Conservation (phyloP, 768 basidiomycete species). For the Lactifluus subvellereus region DNA sequence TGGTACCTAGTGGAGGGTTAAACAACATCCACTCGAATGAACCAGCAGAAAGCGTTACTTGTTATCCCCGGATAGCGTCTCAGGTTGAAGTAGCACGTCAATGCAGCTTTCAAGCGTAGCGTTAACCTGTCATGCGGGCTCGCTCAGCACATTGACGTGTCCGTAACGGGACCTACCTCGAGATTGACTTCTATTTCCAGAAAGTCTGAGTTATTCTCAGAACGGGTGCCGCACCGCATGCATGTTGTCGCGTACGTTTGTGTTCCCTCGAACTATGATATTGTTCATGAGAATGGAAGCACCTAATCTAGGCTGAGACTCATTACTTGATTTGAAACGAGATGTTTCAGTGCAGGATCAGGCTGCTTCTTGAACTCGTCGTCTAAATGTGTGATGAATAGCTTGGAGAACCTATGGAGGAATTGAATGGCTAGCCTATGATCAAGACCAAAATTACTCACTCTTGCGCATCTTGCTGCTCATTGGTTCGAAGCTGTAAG, state of each 20-base stretch:
- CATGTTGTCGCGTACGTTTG: conserved; percentile 80
- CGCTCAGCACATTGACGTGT: not conserved
- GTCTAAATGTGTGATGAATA: conserved; percentile 88
- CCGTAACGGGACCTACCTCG: conserved; percentile 41
- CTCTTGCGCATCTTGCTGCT: conserved; percentile 99
- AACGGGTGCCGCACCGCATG: conserved; percentile 56
- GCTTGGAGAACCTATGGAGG: conserved; percentile 73
- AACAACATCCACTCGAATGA: not conserved
- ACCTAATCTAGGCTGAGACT: not conserved
- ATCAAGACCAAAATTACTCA: conserved; percentile 33
- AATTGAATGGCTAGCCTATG: conserved; percentile 5
- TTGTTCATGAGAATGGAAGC: not conserved
- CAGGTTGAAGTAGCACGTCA: conserved; percentile 55
- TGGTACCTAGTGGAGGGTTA: conserved; percentile 50
- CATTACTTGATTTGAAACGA: conserved; percentile 68
- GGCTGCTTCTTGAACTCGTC: conserved; percentile 82
- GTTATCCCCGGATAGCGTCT: conserved; percentile 77
- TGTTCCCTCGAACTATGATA: conserved; percentile 75
- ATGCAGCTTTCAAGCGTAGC: conserved; percentile 71
- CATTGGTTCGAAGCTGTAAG: conserved; percentile 67
- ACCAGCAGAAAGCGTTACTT: conserved; percentile 42
- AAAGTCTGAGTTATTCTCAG: conserved; percentile 67
- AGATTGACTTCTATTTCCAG: conserved; percentile 86
- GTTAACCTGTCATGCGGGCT: conserved; percentile 45
- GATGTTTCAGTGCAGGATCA: conserved; percentile 51